Base-by-base conservation (phyloP, 495 filamentous ascomycete species). In the Niebla homalea region DNA sequence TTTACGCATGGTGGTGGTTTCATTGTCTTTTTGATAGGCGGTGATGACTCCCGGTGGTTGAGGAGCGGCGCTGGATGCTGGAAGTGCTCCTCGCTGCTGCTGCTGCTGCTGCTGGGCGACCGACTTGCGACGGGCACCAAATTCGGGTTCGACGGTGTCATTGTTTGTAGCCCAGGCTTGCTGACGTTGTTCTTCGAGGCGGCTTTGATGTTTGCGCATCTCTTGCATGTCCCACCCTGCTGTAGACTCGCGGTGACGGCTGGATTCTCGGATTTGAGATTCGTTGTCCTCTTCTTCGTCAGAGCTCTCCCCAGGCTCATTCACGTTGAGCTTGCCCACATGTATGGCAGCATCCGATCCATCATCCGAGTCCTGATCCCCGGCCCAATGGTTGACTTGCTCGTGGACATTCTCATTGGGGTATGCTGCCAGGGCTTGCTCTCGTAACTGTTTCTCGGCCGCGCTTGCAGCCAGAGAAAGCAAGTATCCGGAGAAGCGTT, bases 401-500 rank as follows among this genome's bases (percentile, higher is more conserved):
- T 84, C 76, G 55, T 84, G 75, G 21, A 69, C 65, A 53, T 80
- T 74, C 46, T 77, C 70, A 55, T 85, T 85, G 3, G 80, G 80
- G 53, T 81, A 86, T 7, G 80, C 83, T 20, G 80, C 82, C 54
- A 83, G 64, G 3, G 80, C 75, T 64, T 84, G 80, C 16, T 86
- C 82, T 40, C 73, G 70, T 36, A 85, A 57, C 60, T 89, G 81
- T 61, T 78, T 78, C 61, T 89, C 80, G 14, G 85, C 85, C 51
- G 85, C 81, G 46, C 74, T 76, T 36, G 84, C 83, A 19, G 86
- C 85, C 46, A 94, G 67, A 19, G 81, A 78, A 16, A 90, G 73
- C 37, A 94, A 64, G 56, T 87, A 89, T 12, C 80, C 80, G 40
- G 81, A 80, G 50, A 84, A 80, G 51, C 76, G 70, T 35, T 80